Percentiles rank a stretch among this genome's conserved stretches.
These are phyloP conservation scores for Cercospora zeina DNA, from an alignment of 2,329 filamentous ascomycete genomes.

Conservation along the genomic window DNA sequence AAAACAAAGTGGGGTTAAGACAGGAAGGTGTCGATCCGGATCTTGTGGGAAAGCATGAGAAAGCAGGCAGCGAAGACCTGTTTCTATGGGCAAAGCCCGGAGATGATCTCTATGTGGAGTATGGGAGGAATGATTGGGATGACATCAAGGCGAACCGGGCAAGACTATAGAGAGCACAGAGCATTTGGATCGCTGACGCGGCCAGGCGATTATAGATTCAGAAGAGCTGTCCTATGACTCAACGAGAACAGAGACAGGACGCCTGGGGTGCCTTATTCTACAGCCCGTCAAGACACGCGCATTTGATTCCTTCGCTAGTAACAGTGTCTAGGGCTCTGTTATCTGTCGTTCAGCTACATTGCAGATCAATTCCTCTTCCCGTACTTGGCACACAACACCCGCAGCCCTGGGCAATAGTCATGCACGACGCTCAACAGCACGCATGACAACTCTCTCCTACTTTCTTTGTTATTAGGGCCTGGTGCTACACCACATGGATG, in stretches of 20 bases:
- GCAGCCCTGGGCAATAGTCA: neutral
- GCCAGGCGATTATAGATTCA: neutral
- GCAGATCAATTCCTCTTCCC: neutral
- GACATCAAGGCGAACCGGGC: constrained; percentile 45
- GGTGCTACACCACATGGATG: neutral
- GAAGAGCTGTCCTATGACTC: neutral
- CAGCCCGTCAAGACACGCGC: neutral
- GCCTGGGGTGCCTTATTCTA: neutral
- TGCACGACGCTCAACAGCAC: neutral
- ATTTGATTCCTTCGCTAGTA: neutral
- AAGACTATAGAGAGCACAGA: constrained; percentile 26
- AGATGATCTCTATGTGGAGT: constrained; percentile 58
- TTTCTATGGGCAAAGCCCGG: constrained; percentile 53
- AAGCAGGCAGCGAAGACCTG: constrained; percentile 46
- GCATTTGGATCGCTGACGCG: neutral
- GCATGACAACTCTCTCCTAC: neutral
- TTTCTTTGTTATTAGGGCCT: neutral
- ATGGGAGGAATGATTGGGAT: constrained; percentile 61
- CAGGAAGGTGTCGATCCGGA: constrained; percentile 66
- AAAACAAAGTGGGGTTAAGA: constrained; percentile 71
- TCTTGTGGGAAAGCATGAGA: constrained; percentile 49
- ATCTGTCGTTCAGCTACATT: neutral
- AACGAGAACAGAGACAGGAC: neutral
- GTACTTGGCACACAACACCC: neutral
- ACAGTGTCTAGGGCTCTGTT: no score